Conservation (phyloP, 2,329 filamentous ascomycete genomes). For the Botrytis fragariae region DNA sequence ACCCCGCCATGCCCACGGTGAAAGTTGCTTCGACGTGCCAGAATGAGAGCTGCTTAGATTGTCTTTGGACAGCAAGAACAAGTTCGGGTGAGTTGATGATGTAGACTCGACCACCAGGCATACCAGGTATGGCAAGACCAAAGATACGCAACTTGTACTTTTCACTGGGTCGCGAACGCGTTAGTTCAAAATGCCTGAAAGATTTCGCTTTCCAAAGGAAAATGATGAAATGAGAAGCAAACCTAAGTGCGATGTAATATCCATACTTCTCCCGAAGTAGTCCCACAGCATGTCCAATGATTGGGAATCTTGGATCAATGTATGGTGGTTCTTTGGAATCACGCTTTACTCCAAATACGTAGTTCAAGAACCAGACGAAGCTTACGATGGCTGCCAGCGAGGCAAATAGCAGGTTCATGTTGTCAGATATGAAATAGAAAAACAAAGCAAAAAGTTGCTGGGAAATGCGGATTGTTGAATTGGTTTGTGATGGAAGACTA, state of each 20-base stretch:
- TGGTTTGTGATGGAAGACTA: no score
- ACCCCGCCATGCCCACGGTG: not conserved
- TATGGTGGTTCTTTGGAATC: not conserved
- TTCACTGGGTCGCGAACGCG: not conserved
- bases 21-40: slow-evolving; percentile 2
- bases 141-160: slow-evolving; percentile 6
- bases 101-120: slow-evolving; percentile 12
- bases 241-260: not conserved
- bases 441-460: no score
- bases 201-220: not conserved
- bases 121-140: slow-evolving; percentile 8
- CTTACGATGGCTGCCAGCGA: no score
- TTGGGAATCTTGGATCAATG: slow-evolving; percentile 2
- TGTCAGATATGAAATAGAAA: no score
- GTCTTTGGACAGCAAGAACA: not conserved
- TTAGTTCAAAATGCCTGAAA: not conserved
- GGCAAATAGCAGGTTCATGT: no score
- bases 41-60: slow-evolving; percentile 4
- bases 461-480: no score
- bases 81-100: not conserved
- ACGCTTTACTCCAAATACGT: no score
- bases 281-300: slow-evolving; percentile 4
- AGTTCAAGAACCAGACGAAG: no score
- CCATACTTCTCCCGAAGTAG: slow-evolving; percentile 1
- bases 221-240: not conserved